phyloP scores from a whole-genome alignment of 2,329 filamentous ascomycete genomes.

The Cercospora canescens region DNA sequence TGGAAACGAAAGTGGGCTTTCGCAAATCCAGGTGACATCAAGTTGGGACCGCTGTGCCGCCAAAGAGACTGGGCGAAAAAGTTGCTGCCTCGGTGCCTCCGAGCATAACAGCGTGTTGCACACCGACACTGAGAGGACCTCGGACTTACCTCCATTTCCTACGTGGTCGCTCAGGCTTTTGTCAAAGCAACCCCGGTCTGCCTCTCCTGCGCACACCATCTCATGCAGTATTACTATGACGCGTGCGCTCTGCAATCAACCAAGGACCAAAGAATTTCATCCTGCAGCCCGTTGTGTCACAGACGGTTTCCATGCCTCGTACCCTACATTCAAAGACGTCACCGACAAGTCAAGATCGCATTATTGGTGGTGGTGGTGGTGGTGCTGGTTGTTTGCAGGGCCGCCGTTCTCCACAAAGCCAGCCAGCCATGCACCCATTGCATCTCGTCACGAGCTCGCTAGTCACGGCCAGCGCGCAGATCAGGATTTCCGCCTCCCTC shows the following conservation, averaged over 20 bases:
- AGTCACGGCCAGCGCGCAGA: not conserved
- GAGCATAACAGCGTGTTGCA: not conserved
- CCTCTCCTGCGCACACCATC: too few species aligned
- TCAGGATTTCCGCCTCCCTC: not conserved
- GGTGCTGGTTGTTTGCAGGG: not conserved
- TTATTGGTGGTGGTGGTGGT: not conserved
- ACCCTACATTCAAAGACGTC: not conserved
- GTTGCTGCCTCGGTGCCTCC: not conserved
- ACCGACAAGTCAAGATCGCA: not conserved
- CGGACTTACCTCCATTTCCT: not conserved
- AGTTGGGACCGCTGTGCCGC: not conserved
- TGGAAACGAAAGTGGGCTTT: not conserved
- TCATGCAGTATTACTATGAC: slow-evolving; percentile 1
- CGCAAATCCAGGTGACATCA: not conserved
- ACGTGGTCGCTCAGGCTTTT: not conserved
- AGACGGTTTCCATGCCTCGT: not conserved
- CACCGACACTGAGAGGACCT: not conserved
- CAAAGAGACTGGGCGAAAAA: not conserved
- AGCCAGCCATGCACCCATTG: not conserved
- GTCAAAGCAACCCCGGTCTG: not conserved
- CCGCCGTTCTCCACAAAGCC: not conserved
- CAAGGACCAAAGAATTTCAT: not conserved
- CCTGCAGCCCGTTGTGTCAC: not conserved
- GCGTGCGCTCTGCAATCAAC: not conserved
- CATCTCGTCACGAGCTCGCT: not conserved